These are phyloP conservation scores for Pyrenopolyporus hunteri DNA, from an alignment of 495 filamentous ascomycete genomes.

Conservation along the genomic window DNA sequence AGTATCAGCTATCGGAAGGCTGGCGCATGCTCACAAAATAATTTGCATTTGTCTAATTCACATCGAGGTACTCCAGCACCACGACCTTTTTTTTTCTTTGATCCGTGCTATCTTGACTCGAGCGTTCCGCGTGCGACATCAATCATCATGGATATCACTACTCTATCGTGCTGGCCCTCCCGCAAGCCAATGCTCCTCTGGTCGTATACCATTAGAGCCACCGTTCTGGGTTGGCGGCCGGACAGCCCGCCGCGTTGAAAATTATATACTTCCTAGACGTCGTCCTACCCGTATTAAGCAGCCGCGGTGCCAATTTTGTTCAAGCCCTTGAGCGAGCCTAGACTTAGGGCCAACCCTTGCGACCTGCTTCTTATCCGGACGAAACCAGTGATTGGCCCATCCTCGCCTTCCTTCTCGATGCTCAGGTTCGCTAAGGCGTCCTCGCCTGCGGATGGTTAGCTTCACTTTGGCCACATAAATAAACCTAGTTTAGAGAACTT, in stretches of 20 bases:
- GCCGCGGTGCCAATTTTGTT: slow-evolving; percentile 71
- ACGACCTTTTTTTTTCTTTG: slow-evolving; percentile 9
- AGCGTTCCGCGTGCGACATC: slow-evolving; percentile 28
- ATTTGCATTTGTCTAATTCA: slow-evolving; percentile 40
- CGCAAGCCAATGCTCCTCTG: slow-evolving; percentile 5
- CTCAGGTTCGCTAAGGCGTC: slow-evolving; percentile 97
- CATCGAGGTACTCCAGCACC: slow-evolving; percentile 33
- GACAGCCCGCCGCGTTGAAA: not conserved
- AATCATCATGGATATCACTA: slow-evolving; percentile 34
- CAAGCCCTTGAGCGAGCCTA: slow-evolving; percentile 94
- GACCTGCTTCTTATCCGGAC: slow-evolving; percentile 97
- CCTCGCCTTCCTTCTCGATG: slow-evolving; percentile 96
- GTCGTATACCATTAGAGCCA: slow-evolving; percentile 4
- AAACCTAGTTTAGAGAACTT: slow-evolving; percentile 54
- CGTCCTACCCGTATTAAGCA: slow-evolving; percentile 39
- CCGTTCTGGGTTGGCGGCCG: not conserved
- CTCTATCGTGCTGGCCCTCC: slow-evolving; percentile 5
- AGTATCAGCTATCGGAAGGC: too few relatives aligned
- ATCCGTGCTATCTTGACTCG: slow-evolving; percentile 30
- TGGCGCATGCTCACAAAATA: slow-evolving; percentile 14
- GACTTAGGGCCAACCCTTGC: slow-evolving; percentile 91
- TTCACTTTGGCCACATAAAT: too few relatives aligned
- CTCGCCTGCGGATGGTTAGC: slow-evolving; percentile 72
- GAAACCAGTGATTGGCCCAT: slow-evolving; percentile 97
- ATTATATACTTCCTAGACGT: slow-evolving; percentile 19